These are phyloP conservation scores for Jaenimonas drosophilae DNA, from an alignment of 208 protist genomes.

Conservation along the genomic window DNA sequence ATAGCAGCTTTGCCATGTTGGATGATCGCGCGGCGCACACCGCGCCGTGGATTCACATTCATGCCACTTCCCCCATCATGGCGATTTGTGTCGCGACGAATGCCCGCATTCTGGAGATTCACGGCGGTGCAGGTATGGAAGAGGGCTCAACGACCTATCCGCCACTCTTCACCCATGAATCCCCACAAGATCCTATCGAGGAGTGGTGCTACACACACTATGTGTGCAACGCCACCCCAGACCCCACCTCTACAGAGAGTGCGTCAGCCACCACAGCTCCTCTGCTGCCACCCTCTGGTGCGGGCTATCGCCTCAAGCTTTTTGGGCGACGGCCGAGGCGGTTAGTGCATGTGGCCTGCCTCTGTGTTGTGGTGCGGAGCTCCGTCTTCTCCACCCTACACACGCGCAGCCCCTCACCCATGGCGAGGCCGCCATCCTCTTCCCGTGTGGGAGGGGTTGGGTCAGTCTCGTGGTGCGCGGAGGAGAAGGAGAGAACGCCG, in stretches of 20 bases:
- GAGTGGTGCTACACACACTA: conserved; percentile 11
- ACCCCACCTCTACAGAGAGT: no score
- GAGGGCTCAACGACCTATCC: background rate
- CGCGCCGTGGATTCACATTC: conserved; percentile 14
- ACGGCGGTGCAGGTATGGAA: background rate
- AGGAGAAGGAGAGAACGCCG: no score
- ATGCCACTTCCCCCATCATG: conserved; percentile 1
- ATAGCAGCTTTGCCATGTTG: background rate
- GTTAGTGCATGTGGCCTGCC: background rate
- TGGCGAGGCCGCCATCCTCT: no score
- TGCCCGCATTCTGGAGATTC: conserved; percentile 14
- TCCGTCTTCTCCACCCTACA: no score
- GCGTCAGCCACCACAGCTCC: no score
- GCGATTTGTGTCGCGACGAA: conserved; percentile 17
- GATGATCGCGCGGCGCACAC: background rate
- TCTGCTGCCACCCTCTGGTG: conserved; percentile 5
- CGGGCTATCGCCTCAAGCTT: conserved; percentile 9
- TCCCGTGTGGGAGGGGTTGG: no score
- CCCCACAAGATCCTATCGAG: no score
- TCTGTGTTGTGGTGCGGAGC: conserved; percentile 7
- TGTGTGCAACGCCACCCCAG: no score
- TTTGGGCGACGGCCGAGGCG: conserved; percentile 5
- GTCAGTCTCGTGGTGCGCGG: no score
- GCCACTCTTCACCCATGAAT: conserved; percentile 14
- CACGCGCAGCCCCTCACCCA: no score